Evolutionary conservation across 2,329 filamentous ascomycete genomes (phyloP).

Genomic region (Penicillium sp.): DNA sequence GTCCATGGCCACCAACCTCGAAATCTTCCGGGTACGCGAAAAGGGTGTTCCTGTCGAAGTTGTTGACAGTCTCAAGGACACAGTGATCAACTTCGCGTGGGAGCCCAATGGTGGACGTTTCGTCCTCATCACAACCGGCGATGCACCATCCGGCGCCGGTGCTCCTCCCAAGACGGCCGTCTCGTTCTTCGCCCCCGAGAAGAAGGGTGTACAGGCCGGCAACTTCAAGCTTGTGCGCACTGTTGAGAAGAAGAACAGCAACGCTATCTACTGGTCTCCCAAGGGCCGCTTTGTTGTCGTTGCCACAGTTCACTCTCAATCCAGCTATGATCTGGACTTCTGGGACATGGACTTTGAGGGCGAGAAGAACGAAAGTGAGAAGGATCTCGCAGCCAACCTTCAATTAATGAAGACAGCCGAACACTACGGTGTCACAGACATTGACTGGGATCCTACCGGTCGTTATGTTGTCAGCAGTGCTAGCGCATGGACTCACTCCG

Average conservation of each 20-base stretch:
- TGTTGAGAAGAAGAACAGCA: constrained; percentile 98
- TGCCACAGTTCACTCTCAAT: constrained; percentile 88
- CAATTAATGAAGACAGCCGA: constrained; percentile 93
- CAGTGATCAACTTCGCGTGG: constrained; percentile 99
- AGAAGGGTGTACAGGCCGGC: constrained; percentile 81
- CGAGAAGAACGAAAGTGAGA: constrained; percentile 89
- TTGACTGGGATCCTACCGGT: constrained; percentile 97
- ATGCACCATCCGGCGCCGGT: constrained; percentile 76
- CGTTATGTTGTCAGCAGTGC: constrained; percentile 93
- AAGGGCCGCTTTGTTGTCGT: constrained; percentile 94
- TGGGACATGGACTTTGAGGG: constrained; percentile 98
- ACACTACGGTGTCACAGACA: constrained; percentile 96
- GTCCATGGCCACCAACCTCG: constrained; percentile 92
- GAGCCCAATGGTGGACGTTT: constrained; percentile 98
- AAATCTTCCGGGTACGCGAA: constrained; percentile 96
- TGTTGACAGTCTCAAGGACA: constrained; percentile 96
- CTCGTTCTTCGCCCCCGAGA: constrained; percentile 96
- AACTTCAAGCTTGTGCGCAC: constrained; percentile 98
- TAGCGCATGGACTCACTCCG: constrained; percentile 92
- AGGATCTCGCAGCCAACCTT: constrained; percentile 91
- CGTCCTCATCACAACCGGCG: constrained; percentile 92
- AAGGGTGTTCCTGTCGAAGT: constrained; percentile 99
- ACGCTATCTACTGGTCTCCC: constrained; percentile 98
- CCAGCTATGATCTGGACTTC: constrained; percentile 96
- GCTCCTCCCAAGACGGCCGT: constrained; percentile 93